Conservation (phyloP, 2,329 filamentous ascomycete genomes). For the Arthrobotrys megalospora region DNA sequence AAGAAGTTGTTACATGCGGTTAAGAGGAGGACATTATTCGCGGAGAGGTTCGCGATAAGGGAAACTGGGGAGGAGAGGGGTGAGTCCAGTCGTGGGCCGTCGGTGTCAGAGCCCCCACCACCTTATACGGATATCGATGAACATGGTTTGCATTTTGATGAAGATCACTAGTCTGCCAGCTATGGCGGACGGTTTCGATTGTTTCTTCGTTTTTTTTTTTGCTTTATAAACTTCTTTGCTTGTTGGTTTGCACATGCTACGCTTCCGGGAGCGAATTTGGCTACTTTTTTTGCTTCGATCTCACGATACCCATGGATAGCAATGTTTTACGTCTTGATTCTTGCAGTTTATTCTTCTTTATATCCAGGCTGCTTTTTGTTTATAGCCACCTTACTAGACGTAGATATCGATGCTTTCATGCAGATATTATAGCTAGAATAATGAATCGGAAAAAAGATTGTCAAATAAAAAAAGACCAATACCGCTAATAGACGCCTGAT, state of each 20-base stretch:
- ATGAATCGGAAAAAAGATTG: conserved; percentile 25
- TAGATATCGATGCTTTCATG: conserved; percentile 35
- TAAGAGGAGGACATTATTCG: conserved; percentile 51
- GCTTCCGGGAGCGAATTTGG: conserved; percentile 31
- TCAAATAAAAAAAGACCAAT: conserved; percentile 14
- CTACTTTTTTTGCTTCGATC: conserved; percentile 23
- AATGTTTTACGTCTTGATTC: conserved; percentile 26
- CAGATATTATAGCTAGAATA: conserved; percentile 43
- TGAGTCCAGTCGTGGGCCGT: conserved; percentile 57
- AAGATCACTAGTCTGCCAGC: conserved; percentile 32
- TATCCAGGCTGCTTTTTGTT: conserved; percentile 11
- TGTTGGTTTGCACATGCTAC: conserved; percentile 20
- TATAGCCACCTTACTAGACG: conserved; percentile 30
- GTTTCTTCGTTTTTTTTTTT: conserved; percentile 15
- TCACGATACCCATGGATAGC: conserved; percentile 60
- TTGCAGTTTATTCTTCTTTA: conserved; percentile 13
- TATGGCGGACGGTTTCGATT: background rate
- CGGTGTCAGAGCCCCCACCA: conserved; percentile 54
- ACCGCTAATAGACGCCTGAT: conserved; percentile 59
- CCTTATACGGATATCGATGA: conserved; percentile 59
- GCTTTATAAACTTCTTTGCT: background rate
- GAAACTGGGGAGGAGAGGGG: conserved; percentile 46
- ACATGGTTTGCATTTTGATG: conserved; percentile 46
- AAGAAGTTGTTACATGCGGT: conserved; percentile 56
- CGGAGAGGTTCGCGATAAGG: conserved; percentile 43